Conservation (phyloP, 169 alveolate genomes). For the Plasmodium vinckei region DNA sequence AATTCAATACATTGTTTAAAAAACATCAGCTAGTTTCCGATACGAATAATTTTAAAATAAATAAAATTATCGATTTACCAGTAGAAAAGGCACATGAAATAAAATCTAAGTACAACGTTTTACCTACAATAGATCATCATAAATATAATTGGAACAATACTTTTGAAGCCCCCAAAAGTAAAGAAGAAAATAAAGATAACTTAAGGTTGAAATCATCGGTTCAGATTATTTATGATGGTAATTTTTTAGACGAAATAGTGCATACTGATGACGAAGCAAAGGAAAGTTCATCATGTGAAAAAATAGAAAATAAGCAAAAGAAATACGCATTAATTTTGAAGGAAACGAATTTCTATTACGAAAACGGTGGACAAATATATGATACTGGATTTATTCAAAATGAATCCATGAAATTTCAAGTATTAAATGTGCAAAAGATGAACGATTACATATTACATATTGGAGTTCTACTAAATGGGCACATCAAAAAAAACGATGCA, state of each 20-base stretch:
- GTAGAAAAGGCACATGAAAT: conserved; percentile 82
- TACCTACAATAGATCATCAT: conserved; percentile 78
- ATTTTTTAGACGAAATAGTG: conserved; percentile 58
- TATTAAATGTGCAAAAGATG: conserved; percentile 88
- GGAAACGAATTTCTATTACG: conserved; percentile 91
- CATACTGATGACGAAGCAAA: conserved; percentile 21
- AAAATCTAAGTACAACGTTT: conserved; percentile 30
- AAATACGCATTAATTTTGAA: conserved; percentile 88
- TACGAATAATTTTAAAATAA: conserved; percentile 78
- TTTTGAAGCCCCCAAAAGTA: neutral
- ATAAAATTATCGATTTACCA: conserved; percentile 78
- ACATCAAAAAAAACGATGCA: conserved; percentile 42
- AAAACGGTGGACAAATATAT: conserved; percentile 90
- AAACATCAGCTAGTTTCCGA: conserved; percentile 88
- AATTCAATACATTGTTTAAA: conserved; percentile 86
- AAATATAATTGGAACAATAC: conserved; percentile 80
- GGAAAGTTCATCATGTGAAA: neutral
- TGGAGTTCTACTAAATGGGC: conserved; percentile 79
- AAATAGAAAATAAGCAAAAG: neutral
- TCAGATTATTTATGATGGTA: conserved; percentile 85
- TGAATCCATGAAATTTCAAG: conserved; percentile 81
- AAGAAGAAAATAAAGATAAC: conserved; percentile 20
- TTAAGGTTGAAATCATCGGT: conserved; percentile 74
- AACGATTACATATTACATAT: conserved; percentile 90
- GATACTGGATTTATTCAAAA: conserved; percentile 83